Evolutionary conservation across 202 grass and related monocot species (phyloP).

Genomic region (Dendrocalamus latiflorus): DNA sequence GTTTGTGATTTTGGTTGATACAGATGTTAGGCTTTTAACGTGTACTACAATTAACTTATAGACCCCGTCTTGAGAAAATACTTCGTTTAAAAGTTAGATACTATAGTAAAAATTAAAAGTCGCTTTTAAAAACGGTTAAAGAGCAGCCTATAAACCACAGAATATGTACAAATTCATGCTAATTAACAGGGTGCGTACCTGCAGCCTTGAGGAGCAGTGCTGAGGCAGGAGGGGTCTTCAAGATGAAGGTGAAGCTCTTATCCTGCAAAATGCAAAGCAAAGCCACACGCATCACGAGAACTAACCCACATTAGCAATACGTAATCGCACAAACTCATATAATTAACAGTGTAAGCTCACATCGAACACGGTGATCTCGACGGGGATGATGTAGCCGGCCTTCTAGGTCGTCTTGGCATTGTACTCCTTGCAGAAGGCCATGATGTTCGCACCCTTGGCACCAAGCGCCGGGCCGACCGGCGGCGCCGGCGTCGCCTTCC

Average conservation of each 20-base stretch:
- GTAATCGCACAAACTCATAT: background rate
- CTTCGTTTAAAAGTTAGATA: too few species aligned
- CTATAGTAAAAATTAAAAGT: too few species aligned
- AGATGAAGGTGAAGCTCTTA: constrained; percentile 94
- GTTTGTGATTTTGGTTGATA: too few species aligned
- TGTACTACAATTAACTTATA: too few species aligned
- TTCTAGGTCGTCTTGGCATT: constrained; percentile 96
- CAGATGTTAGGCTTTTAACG: too few species aligned
- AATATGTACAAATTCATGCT: background rate
- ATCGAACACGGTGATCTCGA: constrained; percentile 98
- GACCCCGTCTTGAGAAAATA: too few species aligned
- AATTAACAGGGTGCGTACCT: constrained; percentile 38
- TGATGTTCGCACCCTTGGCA: constrained; percentile 95
- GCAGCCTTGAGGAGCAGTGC: constrained; percentile 93
- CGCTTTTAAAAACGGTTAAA: too few species aligned
- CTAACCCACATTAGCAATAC: background rate
- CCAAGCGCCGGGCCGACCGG: constrained; percentile 88
- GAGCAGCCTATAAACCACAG: too few species aligned
- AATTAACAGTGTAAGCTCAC: constrained; percentile 32
- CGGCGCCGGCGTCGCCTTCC: constrained; percentile 94
- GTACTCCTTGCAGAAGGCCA: constrained; percentile 97
- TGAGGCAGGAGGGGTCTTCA: constrained; percentile 95
- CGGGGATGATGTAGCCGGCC: constrained; percentile 89
- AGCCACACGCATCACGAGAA: background rate
- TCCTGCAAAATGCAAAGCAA: constrained; percentile 50